Evolutionary conservation across 805 yeast genomes (phyloP), one percentile per base, ranked within the genome.

Genomic region (Blastobotrys mokoenaii): DNA sequence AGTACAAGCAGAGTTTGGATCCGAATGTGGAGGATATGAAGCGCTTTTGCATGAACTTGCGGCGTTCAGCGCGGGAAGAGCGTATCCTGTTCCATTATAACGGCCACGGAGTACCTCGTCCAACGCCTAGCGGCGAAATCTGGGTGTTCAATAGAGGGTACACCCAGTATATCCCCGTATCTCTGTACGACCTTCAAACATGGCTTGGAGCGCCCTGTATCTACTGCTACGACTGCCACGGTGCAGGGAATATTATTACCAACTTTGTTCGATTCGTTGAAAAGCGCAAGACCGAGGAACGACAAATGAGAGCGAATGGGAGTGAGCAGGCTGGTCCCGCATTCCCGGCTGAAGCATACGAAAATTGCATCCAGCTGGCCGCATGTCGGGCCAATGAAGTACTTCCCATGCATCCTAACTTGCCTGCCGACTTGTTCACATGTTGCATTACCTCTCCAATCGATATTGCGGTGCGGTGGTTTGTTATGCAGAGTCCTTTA

Each of bases 191-290:
- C 58, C 69, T 93, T 40, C 98, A 93, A 58, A 82, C 94, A 3
- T 93, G 98, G 98, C 69, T 93, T 9, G 98, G 98, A 8, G 97
- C 97, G 1, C 98, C 98, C 0, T 90, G 95, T 44, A 84, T 93
- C 15, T 89, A 84, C 64, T 96, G 90, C 38, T 88, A 83, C 63
- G 98, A 93, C 66, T 88, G 97, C 62, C 85, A 82, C 56, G 84
- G 85, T 48, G 97, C 98, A 0, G 98, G 97, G 1, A 84, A 88
- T 63, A 88, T 93, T 43, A 84, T 93, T 8, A 79, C 78, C 49
- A 90, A 90, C 62, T 93, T 88, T 70, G 84, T 84, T 55, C 79
- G 83, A 54, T 89, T 88, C 62, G 94, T 88, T 1, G 93, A 87
- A 55, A 87, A 87, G 60, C 74, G 97, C 55, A 81, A 87, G 16